Base-by-base conservation (phyloP, 495 filamentous ascomycete species). In the Cairneyella variabilis region DNA sequence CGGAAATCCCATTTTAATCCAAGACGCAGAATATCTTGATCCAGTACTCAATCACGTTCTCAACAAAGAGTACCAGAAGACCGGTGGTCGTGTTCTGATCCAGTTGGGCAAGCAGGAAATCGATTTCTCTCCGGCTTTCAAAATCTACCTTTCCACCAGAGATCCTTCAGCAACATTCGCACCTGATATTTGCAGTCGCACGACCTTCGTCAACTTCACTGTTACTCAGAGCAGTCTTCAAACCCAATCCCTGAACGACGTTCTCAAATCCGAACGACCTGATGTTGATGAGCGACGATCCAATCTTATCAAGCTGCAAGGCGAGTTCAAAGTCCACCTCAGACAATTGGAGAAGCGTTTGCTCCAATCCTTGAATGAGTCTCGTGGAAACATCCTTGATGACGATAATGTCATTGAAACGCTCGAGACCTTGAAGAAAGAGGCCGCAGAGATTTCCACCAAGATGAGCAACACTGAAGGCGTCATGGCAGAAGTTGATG, bases 41-140 rank as follows among this genome's bases (percentile, higher is more conserved):
- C 93, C 93, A 5, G 87, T 99, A 47, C 84, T 99, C 62, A 99
- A 96, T 66, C 95, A 99, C 64, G 91, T 99, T 41, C 83, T 99
- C 68, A 99, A 99, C 72, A 97, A 97, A 68, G 93, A 99, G 64
- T 97, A 99, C 69, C 93, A 99, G 69, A 96, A 91, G 73, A 99
- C 93, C n/a, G 93, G 93, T 51, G 93, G 93, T 12, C 91, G 93
- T 78, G 93, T 99, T 32, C 80, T 99, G 42, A 97, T 97, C 54
- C 93, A 97, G 66, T 85, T 99, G 26, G 93, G 93, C 60, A 97
- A 92, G 69, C 95, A 99, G 71, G 91, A 97, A 67, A 99, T 99
- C 51, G 93, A 99, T 70, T 97, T 99, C 71, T 99, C 93, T 39
- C 95, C 93, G 10, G 83, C 91, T 2, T 99, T 99, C 79, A 92